Conservation (phyloP, 208 protist genomes). For the Trypanosoma vivax region DNA sequence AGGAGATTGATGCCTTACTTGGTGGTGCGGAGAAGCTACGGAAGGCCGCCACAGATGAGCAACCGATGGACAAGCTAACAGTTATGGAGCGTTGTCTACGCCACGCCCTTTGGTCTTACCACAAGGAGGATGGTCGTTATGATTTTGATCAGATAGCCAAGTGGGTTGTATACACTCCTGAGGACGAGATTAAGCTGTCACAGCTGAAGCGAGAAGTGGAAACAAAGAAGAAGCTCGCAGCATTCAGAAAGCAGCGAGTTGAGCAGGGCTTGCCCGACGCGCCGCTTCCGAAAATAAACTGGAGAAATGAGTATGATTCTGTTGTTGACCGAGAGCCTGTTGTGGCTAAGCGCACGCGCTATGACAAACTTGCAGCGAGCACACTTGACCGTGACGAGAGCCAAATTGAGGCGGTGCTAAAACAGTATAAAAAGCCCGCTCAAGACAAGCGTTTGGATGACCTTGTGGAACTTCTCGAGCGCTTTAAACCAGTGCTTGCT, state of each 20-base stretch:
- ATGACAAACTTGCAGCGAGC: constrained; percentile 73
- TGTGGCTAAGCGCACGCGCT: constrained; percentile 84
- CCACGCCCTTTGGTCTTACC: constrained; percentile 88
- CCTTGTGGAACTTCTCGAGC: constrained; percentile 82
- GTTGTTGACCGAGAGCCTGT: constrained; percentile 83
- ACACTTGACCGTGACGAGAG: constrained; percentile 78
- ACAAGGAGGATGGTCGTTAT: constrained; percentile 85
- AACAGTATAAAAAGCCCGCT: constrained; percentile 80
- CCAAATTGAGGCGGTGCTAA: constrained; percentile 76
- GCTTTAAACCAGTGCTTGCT: constrained; percentile 90
- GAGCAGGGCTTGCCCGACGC: constrained; percentile 56
- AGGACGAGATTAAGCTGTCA: constrained; percentile 76
- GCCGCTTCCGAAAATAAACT: constrained; percentile 68
- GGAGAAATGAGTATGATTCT: constrained; percentile 62
- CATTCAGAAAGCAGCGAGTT: constrained; percentile 60
- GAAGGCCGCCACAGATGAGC: constrained; percentile 66
- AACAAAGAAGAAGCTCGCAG: constrained; percentile 59
- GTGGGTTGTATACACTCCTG: constrained; percentile 89
- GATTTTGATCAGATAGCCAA: constrained; percentile 83
- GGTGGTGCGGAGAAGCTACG: constrained; percentile 70
- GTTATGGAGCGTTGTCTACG: constrained; percentile 90
- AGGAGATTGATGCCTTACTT: constrained; percentile 86
- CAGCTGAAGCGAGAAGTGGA: constrained; percentile 75
- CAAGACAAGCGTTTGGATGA: constrained; percentile 86
- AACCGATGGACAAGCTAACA: constrained; percentile 86